phyloP scores from a whole-genome alignment of 2,329 filamentous ascomycete genomes.

The Sporothrix pallida region DNA sequence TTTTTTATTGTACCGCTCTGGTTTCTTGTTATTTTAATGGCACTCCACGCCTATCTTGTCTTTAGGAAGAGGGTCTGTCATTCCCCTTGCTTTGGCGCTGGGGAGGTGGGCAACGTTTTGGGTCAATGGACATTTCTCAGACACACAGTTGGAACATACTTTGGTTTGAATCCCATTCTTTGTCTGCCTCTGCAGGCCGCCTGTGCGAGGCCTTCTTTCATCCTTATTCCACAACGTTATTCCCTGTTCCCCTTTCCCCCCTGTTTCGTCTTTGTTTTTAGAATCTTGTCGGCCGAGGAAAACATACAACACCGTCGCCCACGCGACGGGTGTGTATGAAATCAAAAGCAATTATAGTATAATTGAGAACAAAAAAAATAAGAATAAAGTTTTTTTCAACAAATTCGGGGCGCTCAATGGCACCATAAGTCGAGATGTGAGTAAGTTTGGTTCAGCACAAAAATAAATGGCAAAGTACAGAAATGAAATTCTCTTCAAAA shows the following conservation, averaged over 20 bases:
- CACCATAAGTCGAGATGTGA: not conserved
- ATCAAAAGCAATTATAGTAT: not conserved
- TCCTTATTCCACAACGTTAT: too few species aligned
- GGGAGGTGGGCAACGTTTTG: not conserved
- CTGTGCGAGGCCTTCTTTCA: too few species aligned
- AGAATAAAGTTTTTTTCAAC: too few species aligned
- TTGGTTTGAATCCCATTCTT: not conserved
- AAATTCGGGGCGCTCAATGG: too few species aligned
- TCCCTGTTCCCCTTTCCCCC: not conserved
- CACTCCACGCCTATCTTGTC: not conserved
- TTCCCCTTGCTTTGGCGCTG: not conserved
- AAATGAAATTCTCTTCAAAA: too few species aligned
- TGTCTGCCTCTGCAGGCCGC: not conserved
- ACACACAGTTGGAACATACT: not conserved
- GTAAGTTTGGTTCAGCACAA: not conserved
- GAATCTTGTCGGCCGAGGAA: slow-evolving; percentile 27
- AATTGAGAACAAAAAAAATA: too few species aligned
- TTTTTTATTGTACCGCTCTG: slow-evolving; percentile 23
- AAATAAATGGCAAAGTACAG: too few species aligned
- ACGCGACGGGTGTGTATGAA: slow-evolving; percentile 28
- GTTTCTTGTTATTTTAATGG: slow-evolving; percentile 1
- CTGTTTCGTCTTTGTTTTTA: slow-evolving; percentile 23
- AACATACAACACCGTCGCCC: slow-evolving; percentile 14
- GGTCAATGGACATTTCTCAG: not conserved
- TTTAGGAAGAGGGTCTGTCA: not conserved